Evolutionary conservation across 2,329 filamentous ascomycete genomes (phyloP), one percentile per base, ranked within the genome.

Genomic region (Colletotrichum plurivorum): DNA sequence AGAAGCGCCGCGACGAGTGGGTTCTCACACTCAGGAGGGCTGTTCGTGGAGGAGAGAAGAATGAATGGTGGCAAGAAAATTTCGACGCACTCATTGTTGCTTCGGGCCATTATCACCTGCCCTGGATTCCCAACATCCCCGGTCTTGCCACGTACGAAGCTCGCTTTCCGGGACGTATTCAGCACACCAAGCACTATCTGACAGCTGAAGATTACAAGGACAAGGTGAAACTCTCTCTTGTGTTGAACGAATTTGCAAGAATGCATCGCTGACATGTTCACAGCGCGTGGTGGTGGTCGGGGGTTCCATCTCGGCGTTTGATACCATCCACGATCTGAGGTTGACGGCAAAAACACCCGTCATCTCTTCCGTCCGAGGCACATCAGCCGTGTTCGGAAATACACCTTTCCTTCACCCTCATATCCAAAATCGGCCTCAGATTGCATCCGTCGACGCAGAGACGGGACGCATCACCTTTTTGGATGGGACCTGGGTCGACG

Each of bases 251-350:
- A 6, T 51, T 68, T 43, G 51, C 66, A 5, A 8, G 55, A 22
- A 22, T 22, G 22, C 22, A 22, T 22, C 22, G 22, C 22, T 22
- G 22, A 22, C 22, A 22, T 22, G 22, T 22, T 22, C 22, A 22
- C 46, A 88, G 84, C 80, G 76, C 71, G 84, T 89, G 0, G 75
- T 90, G 3, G 83, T 89, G 0, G 83, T 90, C 10, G 88, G 88
- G 0, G 88, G 83, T 7, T 88, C 84, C 1, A 85, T 89, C 12
- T 90, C 87, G 1, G 85, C 87, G 0, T 82, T 86, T 54, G 89
- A 90, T 71, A 85, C 88, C 2, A 79, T 86, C 2, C 22, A 22
- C 22, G 22, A 41, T 84, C 86, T 57, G 85, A 87, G 48, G 77
- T 90, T 6, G 76, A 80, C 81, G 3, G 74, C 79, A n/a, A 1